Base-by-base conservation (phyloP, 73 alveolate species). In the Paramecium octaurelia region DNA sequence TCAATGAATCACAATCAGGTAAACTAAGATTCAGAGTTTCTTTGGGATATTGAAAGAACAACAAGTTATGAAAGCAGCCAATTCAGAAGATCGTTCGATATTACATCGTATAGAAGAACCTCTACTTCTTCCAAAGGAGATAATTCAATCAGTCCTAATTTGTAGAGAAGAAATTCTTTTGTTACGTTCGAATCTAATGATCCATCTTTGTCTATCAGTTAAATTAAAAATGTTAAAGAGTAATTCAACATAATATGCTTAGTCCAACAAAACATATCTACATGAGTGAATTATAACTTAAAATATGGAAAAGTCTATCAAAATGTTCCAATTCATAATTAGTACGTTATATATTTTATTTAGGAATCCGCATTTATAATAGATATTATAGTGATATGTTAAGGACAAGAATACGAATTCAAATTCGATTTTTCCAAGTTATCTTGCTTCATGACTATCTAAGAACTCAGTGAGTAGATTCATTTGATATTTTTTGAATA, bases 31-130 rank as follows among this genome's bases (percentile, higher is more conserved):
- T 20, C 87, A 24, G 84, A 24, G 10, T 20, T 34, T 34, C 16
- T 34, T 9, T 64, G 42, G 23, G 46, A 27, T 31, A 27, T 64
- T 14, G 84, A 34, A 31, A 64, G 84, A 64, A 64, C 84, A 23
- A 64, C 84, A 27, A 64, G 84, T 64, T 64, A 64, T 64, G 84
- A 64, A 64, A 31, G 48, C 27, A 64, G 84, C 29, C 84, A 64
- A 64, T 64, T 64, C 27, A 31, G 84, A 27, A 64, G 46, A 34
- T 31, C 50, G 3, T 12, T 64, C 4, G 84, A 64, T 20, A 23
- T 64, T 14, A 64, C 46, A 5, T 27, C 84, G 14, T 64, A 31
- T 64, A 27, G 84, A 27, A 20, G 84, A 34, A 34, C 84, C 24
- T 64, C 84, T 31, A 64, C 84, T 6, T 34, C 87, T 34, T 64